Conservation (phyloP, 78 protist species). For the Blattamonas nauphoetae region DNA sequence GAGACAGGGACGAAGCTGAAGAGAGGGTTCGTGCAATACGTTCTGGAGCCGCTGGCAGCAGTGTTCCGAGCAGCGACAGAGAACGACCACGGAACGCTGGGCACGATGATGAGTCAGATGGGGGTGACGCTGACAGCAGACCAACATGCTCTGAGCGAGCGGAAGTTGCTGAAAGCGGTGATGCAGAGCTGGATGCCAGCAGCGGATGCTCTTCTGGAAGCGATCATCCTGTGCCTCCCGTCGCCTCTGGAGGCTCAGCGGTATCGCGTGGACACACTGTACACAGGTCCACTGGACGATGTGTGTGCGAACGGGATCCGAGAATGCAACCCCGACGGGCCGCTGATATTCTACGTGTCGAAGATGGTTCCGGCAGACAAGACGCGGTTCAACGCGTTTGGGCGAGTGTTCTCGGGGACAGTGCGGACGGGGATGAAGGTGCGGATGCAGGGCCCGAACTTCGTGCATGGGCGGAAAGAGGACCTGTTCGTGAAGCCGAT, state of each 20-base stretch:
- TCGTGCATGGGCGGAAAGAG: neutral
- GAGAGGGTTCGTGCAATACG: neutral
- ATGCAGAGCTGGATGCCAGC: neutral
- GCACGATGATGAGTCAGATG: neutral
- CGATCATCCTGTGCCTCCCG: neutral
- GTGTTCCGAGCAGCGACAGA: conserved; percentile 3
- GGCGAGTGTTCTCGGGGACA: conserved; percentile 15
- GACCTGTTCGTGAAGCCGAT: neutral
- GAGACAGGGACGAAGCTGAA: conserved; percentile 40
- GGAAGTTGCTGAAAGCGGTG: neutral
- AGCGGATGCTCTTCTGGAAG: conserved; percentile 9
- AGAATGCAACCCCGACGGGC: conserved; percentile 3
- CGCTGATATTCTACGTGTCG: neutral
- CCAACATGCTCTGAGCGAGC: neutral
- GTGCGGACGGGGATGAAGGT: neutral
- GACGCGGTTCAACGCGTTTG: neutral
- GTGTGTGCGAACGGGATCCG: conserved; percentile 11
- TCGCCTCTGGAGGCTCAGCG: conserved; percentile 8
- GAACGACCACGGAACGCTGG: neutral
- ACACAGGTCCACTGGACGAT: conserved; percentile 12
- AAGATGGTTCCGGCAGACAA: neutral
- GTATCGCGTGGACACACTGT: neutral
- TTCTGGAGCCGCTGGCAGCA: neutral
- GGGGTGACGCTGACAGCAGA: neutral
- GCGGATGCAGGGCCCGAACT: neutral